These are phyloP conservation scores for Aspergillus sp. DNA, from an alignment of 2,329 filamentous ascomycete species.

Conservation along the genomic window DNA sequence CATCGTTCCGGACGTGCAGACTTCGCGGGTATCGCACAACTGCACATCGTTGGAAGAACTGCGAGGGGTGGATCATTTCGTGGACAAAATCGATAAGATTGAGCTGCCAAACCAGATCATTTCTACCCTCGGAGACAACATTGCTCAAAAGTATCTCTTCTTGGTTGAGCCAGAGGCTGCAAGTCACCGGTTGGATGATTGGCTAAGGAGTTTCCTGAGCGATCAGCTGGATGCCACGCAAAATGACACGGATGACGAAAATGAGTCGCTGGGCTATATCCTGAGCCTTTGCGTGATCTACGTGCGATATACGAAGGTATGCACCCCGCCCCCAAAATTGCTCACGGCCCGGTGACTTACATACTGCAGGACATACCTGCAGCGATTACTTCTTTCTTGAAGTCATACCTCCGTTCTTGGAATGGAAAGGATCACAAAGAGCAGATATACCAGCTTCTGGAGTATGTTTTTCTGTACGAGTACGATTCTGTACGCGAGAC, in stretches of 20 bases:
- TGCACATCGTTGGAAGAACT: slow-evolving; percentile 69
- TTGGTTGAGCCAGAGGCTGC: slow-evolving; percentile 59
- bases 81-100: slow-evolving; percentile 71
- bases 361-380: slow-evolving; percentile 30
- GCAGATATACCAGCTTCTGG: slow-evolving; percentile 35
- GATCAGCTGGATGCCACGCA: slow-evolving; percentile 40
- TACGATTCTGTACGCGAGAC: slow-evolving; percentile 34
- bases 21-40: slow-evolving; percentile 66
- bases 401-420: slow-evolving; percentile 60
- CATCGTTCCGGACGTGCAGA: slow-evolving; percentile 68
- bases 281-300: slow-evolving; percentile 34
- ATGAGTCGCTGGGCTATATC: slow-evolving; percentile 36
- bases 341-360: slow-evolving; percentile 4
- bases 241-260: slow-evolving; percentile 45
- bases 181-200: slow-evolving; percentile 39
- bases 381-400: slow-evolving; percentile 36
- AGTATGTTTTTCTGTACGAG: slow-evolving; percentile 31
- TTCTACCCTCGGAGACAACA: slow-evolving; percentile 70
- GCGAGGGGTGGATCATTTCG: slow-evolving; percentile 67
- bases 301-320: slow-evolving; percentile 39
- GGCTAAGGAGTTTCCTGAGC: slow-evolving; percentile 39
- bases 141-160: slow-evolving; percentile 73
- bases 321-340: not conserved
- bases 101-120: slow-evolving; percentile 80
- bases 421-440: slow-evolving; percentile 57